Evolutionary conservation across 2,329 filamentous ascomycete genomes (phyloP), one percentile per base, ranked within the genome.

Genomic region (Colletotrichum tamarilloi): DNA sequence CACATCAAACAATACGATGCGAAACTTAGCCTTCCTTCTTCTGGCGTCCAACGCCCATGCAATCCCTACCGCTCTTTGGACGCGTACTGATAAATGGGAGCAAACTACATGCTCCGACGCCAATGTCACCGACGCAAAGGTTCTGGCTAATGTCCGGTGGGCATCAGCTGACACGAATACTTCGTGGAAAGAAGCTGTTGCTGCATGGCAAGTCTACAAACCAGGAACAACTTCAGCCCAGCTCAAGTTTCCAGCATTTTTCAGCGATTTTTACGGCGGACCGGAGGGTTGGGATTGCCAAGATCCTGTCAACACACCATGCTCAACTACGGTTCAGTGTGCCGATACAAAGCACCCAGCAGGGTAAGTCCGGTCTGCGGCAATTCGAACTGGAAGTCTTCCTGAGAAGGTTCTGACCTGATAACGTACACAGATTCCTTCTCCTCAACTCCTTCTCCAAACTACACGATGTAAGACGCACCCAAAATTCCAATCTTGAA

Each of bases 91-190:
- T n/a, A 60, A 28, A 3, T 71, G 68, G 68, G 30, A 71, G 5
- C 24, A 30, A 0, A 42, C 59, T 7, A 49, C 12, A 1, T 67
- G 68, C 11, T 49, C 68, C 5, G 62, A 67, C 8, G 14, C 68
- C 19, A 30, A 67, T n/a, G 67, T 71, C 42, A 71, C 68, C 30
- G 62, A 71, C 16, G 68, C 68, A 24, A 67, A 71, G n/a, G 63
- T 67, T 1, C n/a, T 26, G 19, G 14, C 68, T 7, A 7, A 62
- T 4, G 11, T 71, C 0, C 56, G 62, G 16, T 71, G 68, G 68
- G 30, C 12, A 30, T 46, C 56, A 7, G 68, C 68, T 6, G 63
- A 67, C 4, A 42, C 68, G 0, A 71, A 71, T 7, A 5, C 30
- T 14, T 71, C 62, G 4, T 71, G 68, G 68, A 42, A 60, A 0